phyloP scores from a whole-genome alignment of 352 stramenopile genomes.

The Globisporangium paddicum region DNA sequence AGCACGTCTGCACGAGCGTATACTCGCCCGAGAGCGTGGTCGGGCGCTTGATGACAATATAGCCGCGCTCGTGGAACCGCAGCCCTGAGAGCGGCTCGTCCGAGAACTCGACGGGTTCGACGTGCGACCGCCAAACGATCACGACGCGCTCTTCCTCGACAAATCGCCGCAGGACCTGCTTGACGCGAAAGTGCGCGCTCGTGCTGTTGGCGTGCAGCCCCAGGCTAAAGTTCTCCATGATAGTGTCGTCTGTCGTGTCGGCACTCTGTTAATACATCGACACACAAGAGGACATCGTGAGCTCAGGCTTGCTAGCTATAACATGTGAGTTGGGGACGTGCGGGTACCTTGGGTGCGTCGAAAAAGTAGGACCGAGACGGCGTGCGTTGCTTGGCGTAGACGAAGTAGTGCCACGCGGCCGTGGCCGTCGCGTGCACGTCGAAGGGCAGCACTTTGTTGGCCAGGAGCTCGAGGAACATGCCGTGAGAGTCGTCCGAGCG shows the following conservation, averaged over 20 bases:
- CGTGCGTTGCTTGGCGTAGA: slow-evolving; percentile 27
- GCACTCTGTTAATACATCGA: background rate
- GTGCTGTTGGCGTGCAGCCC: slow-evolving; percentile 42
- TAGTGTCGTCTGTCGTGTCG: slow-evolving; percentile 38
- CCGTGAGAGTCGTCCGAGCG: slow-evolving; percentile 5
- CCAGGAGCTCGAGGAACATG: slow-evolving; percentile 29
- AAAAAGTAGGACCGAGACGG: slow-evolving; percentile 29
- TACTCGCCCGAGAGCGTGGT: slow-evolving; percentile 17
- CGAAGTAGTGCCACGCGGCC: slow-evolving; percentile 36
- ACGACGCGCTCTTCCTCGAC: slow-evolving; percentile 55
- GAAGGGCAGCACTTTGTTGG: slow-evolving; percentile 43
- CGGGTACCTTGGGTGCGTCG: slow-evolving; percentile 8
- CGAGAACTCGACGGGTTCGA: slow-evolving; percentile 54
- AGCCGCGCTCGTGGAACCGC: slow-evolving; percentile 60
- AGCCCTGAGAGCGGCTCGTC: slow-evolving; percentile 34
- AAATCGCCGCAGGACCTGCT: slow-evolving; percentile 59
- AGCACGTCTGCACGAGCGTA: slow-evolving; percentile 38
- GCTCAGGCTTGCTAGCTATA: background rate
- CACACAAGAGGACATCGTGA: background rate
- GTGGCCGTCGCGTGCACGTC: slow-evolving; percentile 24
- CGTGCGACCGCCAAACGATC: slow-evolving; percentile 56
- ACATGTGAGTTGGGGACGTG: background rate
- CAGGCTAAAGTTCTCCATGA: slow-evolving; percentile 57
- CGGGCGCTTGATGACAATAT: slow-evolving; percentile 42
- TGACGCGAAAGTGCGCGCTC: slow-evolving; percentile 48